Conservation (phyloP, 2,329 filamentous ascomycete genomes). For the Verticillium isaacii region DNA sequence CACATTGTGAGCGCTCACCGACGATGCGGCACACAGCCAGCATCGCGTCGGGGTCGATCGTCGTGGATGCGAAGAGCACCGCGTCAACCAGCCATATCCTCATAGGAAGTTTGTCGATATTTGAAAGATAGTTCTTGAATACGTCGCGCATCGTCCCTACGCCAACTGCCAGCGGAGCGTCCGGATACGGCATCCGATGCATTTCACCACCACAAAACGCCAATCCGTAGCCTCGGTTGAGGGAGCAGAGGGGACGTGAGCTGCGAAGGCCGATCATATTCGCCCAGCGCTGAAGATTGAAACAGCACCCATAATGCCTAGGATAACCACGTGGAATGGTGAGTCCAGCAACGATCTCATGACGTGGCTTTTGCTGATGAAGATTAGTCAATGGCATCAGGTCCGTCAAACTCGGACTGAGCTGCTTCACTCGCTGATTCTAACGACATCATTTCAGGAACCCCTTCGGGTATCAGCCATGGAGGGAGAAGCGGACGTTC, state of each 20-base stretch:
- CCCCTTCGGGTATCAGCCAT: conserved; percentile 80
- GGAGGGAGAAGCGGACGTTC: conserved; percentile 67
- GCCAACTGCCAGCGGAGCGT: background rate
- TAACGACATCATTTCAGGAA: conserved; percentile 45
- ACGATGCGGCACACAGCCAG: background rate
- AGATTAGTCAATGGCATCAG: conserved; percentile 72
- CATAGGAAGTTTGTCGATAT: background rate
- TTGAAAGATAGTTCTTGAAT: background rate
- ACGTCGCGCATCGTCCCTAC: background rate
- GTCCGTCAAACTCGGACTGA: conserved; percentile 31
- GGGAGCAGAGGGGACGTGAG: conserved; percentile 2
- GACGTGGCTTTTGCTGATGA: conserved; percentile 13
- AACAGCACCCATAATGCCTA: conserved; percentile 47
- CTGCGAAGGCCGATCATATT: background rate
- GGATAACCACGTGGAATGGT: conserved; percentile 88
- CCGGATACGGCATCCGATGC: background rate
- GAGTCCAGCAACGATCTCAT: conserved; percentile 18
- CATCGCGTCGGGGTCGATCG: background rate
- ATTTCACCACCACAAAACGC: background rate
- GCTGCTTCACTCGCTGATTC: background rate
- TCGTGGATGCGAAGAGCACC: background rate
- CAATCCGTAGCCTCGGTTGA: background rate
- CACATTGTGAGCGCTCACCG: background rate
- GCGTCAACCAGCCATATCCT: background rate
- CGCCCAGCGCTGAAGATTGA: background rate